A percentile compares a stretch with the other conserved stretches of the same genome.
Evolutionary conservation across 1,284 basidiomycete species (phyloP).

Genomic region (Rhodotorula sp.): DNA sequence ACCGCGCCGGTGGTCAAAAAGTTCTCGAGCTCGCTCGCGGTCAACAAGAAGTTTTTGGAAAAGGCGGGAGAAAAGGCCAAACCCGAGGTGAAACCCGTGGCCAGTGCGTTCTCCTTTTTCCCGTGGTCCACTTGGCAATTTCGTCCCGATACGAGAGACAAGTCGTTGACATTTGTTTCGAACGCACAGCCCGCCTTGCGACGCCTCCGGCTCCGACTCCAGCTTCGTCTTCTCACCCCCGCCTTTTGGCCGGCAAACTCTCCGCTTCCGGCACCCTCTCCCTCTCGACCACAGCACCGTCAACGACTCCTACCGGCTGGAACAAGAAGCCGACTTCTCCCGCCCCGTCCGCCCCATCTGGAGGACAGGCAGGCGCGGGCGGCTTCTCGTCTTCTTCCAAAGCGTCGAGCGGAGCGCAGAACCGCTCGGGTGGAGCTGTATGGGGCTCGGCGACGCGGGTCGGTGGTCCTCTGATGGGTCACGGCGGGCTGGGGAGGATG

Average conservation of each 20-base stretch:
- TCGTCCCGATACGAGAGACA: too few relatives aligned
- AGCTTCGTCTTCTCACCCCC: conserved; percentile 54
- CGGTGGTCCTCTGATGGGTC: neutral
- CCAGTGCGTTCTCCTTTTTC: conserved; percentile 4
- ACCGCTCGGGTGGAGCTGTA: neutral
- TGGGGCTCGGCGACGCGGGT: neutral
- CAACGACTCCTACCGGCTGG: neutral
- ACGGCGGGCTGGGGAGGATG: conserved; percentile 4
- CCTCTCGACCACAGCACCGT: conserved; percentile 1
- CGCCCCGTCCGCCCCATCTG: neutral
- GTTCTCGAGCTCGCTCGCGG: conserved; percentile 73
- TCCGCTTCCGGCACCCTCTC: conserved; percentile 47
- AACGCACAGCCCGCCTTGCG: conserved; percentile 57
- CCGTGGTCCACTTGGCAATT: neutral
- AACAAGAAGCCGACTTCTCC: conserved; percentile 12
- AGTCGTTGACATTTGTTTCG: neutral
- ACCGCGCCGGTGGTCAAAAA: conserved; percentile 58
- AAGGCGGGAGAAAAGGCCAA: conserved; percentile 58
- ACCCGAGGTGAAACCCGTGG: conserved; percentile 23
- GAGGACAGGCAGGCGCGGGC: neutral
- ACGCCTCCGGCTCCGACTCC: conserved; percentile 64
- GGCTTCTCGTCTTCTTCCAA: neutral
- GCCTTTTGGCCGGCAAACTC: conserved; percentile 42
- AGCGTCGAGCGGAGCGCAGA: neutral
- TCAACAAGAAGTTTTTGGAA: conserved; percentile 91